Conservation (phyloP, 2,329 filamentous ascomycete genomes). For the Berkeleyomyces basicola region DNA sequence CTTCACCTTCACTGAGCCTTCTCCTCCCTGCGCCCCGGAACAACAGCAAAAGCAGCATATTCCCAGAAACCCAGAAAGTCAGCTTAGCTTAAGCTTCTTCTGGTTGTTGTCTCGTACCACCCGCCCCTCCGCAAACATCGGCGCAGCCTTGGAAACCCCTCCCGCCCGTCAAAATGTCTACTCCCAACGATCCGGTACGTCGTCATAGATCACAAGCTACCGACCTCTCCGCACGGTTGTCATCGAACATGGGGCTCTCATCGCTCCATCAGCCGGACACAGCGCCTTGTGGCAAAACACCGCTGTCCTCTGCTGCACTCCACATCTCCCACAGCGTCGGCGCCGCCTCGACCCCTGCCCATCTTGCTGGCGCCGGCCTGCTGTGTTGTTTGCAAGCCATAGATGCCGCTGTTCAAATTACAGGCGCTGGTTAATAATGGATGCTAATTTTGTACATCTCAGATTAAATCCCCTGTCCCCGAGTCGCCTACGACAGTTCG, state of each 20-base stretch:
- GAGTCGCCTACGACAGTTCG: constrained; percentile 50
- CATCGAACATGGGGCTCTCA: background rate
- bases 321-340: background rate
- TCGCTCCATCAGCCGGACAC: background rate
- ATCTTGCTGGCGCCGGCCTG: background rate
- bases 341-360: background rate
- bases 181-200: constrained; percentile 27
- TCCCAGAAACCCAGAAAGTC: background rate
- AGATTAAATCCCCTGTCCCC: constrained; percentile 33
- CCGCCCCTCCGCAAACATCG: background rate
- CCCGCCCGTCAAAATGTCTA: constrained; percentile 23
- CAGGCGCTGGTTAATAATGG: background rate
- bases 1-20: no score
- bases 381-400: background rate
- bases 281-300: background rate
- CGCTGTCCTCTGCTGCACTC: no score
- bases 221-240: background rate
- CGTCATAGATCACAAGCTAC: constrained; percentile 15
- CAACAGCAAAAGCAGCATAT: background rate
- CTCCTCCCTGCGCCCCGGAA: no score
- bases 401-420: background rate
- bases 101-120: background rate
- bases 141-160: background rate
- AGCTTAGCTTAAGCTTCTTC: background rate
- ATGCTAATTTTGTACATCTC: background rate